These are phyloP conservation scores for Pleurotus ostreatus DNA, from an alignment of 768 basidiomycete species.

Conservation along the genomic window DNA sequence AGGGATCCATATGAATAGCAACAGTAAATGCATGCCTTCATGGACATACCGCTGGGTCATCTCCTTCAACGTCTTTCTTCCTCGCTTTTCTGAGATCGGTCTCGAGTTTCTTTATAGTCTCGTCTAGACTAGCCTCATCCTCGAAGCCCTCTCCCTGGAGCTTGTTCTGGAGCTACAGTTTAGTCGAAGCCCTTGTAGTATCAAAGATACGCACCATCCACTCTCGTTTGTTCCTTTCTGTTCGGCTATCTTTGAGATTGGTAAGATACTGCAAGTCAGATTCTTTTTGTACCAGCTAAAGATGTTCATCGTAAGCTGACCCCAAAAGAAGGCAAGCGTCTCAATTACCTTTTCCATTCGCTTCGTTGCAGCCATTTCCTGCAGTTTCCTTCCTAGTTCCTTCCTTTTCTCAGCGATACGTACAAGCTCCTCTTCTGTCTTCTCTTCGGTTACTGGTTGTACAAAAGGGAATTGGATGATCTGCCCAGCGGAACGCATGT, in stretches of 20 bases:
- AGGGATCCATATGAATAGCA: slow-evolving; percentile 6
- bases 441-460: slow-evolving; percentile 64
- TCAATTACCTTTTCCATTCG: slow-evolving; percentile 74
- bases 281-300: slow-evolving; percentile 72
- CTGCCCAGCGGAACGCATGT: slow-evolving; percentile 59
- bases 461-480: slow-evolving; percentile 89
- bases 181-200: neutral
- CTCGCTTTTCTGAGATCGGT: slow-evolving; percentile 67
- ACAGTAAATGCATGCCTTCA: neutral
- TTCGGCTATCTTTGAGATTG: slow-evolving; percentile 59
- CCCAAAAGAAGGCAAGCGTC: neutral
- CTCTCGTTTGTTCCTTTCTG: slow-evolving; percentile 62
- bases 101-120: slow-evolving; percentile 85
- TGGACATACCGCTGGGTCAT: slow-evolving; percentile 47
- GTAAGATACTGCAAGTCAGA: slow-evolving; percentile 63
- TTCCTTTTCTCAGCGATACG: slow-evolving; percentile 72
- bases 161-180: slow-evolving; percentile 36
- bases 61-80: slow-evolving; percentile 80
- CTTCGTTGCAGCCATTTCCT: slow-evolving; percentile 86
- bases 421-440: slow-evolving; percentile 86
- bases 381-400: slow-evolving; percentile 85
- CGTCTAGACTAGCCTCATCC: slow-evolving; percentile 74
- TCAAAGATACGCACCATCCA: slow-evolving; percentile 53
- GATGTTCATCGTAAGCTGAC: neutral
- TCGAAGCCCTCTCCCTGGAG: slow-evolving; percentile 70